phyloP scores from a whole-genome alignment of 768 basidiomycete genomes.

The Ramaria rubella region DNA sequence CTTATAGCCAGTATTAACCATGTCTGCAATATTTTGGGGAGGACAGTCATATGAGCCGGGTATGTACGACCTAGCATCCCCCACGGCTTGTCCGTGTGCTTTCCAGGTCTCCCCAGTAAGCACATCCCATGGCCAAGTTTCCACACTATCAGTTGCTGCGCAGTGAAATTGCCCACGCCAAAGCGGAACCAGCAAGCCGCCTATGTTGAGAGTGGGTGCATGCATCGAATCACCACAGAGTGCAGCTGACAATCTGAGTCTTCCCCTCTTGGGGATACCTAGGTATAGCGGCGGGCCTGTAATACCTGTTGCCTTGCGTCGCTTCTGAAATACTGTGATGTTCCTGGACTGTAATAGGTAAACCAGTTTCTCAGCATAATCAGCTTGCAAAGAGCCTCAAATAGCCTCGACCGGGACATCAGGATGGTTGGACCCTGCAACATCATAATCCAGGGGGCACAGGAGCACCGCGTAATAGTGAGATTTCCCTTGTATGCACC shows the following conservation, averaged over 20 bases:
- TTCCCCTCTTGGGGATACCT: conserved; percentile 21
- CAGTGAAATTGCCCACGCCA: conserved; percentile 28
- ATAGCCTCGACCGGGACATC: neutral
- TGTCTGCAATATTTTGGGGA: conserved; percentile 35
- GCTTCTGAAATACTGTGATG: conserved; percentile 4
- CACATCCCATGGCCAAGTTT: conserved; percentile 29
- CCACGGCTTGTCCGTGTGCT: conserved; percentile 28
- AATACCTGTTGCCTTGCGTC: conserved; percentile 28
- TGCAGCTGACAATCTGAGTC: neutral
- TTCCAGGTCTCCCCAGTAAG: conserved; percentile 24
- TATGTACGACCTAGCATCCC: conserved; percentile 18
- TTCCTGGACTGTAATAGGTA: neutral
- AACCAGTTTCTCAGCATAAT: neutral
- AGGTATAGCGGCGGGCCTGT: conserved; percentile 31
- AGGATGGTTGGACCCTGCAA: conserved; percentile 24
- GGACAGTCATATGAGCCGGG: conserved; percentile 37
- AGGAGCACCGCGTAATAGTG: conserved; percentile 32
- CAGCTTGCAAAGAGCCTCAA: neutral
- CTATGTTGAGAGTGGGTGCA: conserved; percentile 30
- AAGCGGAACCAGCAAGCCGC: conserved; percentile 32
- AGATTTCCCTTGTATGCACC: conserved; percentile 21
- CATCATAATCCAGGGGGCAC: conserved; percentile 19
- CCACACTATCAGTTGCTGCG: conserved; percentile 25
- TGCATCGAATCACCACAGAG: conserved; percentile 36
- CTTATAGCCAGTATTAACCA: conserved; percentile 30